phyloP scores from a whole-genome alignment of 805 yeast genomes.

The Candida vartiovaarae region DNA sequence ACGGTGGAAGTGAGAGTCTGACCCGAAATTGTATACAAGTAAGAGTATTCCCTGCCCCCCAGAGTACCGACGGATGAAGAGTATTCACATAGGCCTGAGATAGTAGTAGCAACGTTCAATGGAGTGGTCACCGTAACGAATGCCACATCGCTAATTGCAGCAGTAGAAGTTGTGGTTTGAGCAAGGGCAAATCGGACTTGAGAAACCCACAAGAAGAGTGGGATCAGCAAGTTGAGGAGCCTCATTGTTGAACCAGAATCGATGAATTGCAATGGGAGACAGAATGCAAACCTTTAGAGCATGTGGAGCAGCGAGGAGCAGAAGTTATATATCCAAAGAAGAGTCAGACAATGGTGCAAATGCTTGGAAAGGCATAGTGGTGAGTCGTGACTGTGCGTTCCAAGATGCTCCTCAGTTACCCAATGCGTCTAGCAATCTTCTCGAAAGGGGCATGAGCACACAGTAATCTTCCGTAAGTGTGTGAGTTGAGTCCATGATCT shows the following conservation, averaged over 20 bases:
- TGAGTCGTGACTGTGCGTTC: no score
- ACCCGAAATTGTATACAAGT: neutral
- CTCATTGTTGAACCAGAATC: neutral
- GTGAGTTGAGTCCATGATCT: no score
- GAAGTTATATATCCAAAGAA: no score
- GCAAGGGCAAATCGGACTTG: neutral
- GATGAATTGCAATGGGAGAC: no score
- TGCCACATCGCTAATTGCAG: neutral
- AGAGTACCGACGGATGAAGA: conserved; percentile 2
- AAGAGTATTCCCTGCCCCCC: conserved; percentile 1
- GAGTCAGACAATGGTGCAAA: no score
- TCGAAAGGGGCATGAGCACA: no score
- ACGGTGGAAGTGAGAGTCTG: neutral
- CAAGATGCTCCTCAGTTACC: no score
- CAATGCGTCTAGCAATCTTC: no score
- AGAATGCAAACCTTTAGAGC: no score
- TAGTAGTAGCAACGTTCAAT: neutral
- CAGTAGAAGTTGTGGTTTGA: neutral
- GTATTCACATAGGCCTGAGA: conserved; percentile 1
- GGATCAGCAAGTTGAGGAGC: conserved; percentile 1
- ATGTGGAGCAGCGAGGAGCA: no score
- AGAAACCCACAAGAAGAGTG: conserved; percentile 1
- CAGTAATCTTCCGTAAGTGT: no score
- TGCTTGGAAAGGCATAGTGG: no score
- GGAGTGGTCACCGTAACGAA: conserved; percentile 2